These are phyloP conservation scores for Rhizopus delemar DNA, from an alignment of 371 early-diverging fungal genomes.

Conservation along the genomic window DNA sequence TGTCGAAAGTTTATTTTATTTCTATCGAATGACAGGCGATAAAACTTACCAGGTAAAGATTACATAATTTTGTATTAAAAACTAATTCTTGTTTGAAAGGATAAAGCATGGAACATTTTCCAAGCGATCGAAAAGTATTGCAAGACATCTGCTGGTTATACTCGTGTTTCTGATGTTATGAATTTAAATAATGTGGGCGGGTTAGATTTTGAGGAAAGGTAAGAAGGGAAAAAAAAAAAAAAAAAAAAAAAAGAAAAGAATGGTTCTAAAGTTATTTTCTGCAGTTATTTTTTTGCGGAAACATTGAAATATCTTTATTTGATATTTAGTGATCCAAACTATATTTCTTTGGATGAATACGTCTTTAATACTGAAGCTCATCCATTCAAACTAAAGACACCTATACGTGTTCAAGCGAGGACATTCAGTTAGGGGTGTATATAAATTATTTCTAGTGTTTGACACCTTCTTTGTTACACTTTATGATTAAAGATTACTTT, in stretches of 20 bases:
- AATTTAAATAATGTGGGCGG: slow-evolving; percentile 20
- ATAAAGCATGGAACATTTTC: slow-evolving; percentile 73
- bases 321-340: slow-evolving; percentile 66
- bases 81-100: slow-evolving; percentile 21
- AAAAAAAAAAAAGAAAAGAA: slow-evolving; percentile 11
- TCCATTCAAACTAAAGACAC: slow-evolving; percentile 53
- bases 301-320: slow-evolving; percentile 92
- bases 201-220: slow-evolving; percentile 49
- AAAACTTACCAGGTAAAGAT: slow-evolving; percentile 54
- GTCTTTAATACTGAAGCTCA: slow-evolving; percentile 79
- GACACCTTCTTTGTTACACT: not conserved
- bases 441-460: not conserved
- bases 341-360: slow-evolving; percentile 73
- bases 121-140: slow-evolving; percentile 67
- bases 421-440: slow-evolving; percentile 12
- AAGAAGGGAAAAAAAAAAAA: slow-evolving; percentile 14
- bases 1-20: slow-evolving; percentile 73
- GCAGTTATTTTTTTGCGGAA: slow-evolving; percentile 84
- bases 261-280: not conserved
- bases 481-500: not conserved
- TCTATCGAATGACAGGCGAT: slow-evolving; percentile 76
- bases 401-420: slow-evolving; percentile 37
- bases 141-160: slow-evolving; percentile 62
- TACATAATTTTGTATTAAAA: not conserved
- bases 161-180: slow-evolving; percentile 60